These are phyloP conservation scores for Oryza nivara DNA, from an alignment of 176 grass and related monocot genomes.

Conservation along the genomic window DNA sequence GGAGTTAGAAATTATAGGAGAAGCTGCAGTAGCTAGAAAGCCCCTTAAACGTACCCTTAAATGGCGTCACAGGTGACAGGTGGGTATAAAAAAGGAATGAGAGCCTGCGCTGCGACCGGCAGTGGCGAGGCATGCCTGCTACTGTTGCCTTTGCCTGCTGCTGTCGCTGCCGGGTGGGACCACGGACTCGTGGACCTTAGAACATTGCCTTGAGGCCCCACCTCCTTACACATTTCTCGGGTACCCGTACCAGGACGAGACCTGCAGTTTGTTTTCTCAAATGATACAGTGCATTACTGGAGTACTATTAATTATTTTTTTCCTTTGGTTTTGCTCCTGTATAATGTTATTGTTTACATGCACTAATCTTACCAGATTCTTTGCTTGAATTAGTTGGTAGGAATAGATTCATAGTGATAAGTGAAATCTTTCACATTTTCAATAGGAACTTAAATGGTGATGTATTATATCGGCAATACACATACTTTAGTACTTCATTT, in stretches of 20 bases:
- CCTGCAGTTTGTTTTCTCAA: background rate
- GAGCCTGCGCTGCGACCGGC: constrained; percentile 27
- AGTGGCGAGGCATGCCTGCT: constrained; percentile 24
- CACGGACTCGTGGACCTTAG: constrained; percentile 32
- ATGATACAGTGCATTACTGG: background rate
- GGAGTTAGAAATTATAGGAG: no score
- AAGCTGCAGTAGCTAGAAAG: no score
- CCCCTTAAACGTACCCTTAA: no score
- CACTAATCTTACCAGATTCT: no score
- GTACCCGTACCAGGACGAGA: background rate
- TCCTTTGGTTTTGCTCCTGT: no score
- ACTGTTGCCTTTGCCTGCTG: background rate
- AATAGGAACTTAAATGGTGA: no score
- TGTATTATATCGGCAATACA: no score
- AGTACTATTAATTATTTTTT: background rate
- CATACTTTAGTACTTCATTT: no score
- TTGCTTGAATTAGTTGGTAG: no score
- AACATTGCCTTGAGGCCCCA: constrained; percentile 2
- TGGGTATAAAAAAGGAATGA: constrained; percentile 35
- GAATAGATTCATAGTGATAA: no score
- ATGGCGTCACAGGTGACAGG: constrained; percentile 50
- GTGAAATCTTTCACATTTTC: no score
- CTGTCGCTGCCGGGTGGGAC: constrained; percentile 33
- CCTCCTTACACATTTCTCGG: constrained; percentile 6
- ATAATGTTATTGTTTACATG: no score